These are phyloP conservation scores for Ceratonia siliqua DNA, from an alignment of 306 rosid species.

Conservation along the genomic window DNA sequence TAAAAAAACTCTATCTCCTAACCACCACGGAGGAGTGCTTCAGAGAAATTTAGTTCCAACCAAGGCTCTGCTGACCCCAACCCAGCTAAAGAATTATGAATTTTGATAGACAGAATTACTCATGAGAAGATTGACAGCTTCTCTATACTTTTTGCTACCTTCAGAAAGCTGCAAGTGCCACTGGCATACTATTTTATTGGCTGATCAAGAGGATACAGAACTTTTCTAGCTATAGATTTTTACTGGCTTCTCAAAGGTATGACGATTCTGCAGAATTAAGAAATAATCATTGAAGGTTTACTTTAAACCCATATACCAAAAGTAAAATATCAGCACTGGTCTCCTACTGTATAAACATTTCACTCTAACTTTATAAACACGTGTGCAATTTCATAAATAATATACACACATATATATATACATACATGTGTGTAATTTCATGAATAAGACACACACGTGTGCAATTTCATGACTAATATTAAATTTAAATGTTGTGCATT, in stretches of 20 bases:
- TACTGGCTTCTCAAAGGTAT: conserved; percentile 75
- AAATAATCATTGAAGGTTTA: conserved; percentile 26
- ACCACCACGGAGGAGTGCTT: conserved; percentile 6
- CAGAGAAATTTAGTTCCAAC: conserved; percentile 15
- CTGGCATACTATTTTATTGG: background rate
- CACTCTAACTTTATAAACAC: too few relatives aligned
- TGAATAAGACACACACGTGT: too few relatives aligned
- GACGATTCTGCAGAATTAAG: conserved; percentile 75
- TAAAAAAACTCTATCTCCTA: background rate
- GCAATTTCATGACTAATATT: too few relatives aligned
- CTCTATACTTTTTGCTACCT: conserved; percentile 27
- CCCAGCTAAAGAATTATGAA: conserved; percentile 9
- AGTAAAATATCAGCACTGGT: too few relatives aligned
- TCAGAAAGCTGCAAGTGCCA: conserved; percentile 22
- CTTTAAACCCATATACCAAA: too few relatives aligned
- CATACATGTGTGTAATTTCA: too few relatives aligned
- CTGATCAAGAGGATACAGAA: background rate
- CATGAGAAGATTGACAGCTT: conserved; percentile 7
- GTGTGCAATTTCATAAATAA: too few relatives aligned
- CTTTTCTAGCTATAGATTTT: conserved; percentile 65
- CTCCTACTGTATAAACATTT: too few relatives aligned
- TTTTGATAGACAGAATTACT: background rate
- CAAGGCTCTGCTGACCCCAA: conserved; percentile 12
- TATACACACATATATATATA: too few relatives aligned
- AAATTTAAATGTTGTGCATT: too few relatives aligned